phyloP scores from a whole-genome alignment of 805 yeast genomes.

The Kazachstania kunashirensis region DNA sequence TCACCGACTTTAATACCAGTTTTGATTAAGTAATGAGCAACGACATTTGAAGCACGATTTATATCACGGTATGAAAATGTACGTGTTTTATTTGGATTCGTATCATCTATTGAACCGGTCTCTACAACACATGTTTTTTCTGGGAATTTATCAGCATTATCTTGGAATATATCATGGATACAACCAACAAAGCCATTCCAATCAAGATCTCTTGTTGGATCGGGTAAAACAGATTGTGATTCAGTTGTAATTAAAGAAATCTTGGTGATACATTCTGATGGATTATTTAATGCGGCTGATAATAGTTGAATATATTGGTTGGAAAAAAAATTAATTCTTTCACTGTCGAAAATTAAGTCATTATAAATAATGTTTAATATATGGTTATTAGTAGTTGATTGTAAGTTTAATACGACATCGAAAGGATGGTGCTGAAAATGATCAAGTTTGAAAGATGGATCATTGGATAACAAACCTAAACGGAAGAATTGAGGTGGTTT shows the following conservation, averaged over 20 bases:
- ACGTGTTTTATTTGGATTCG: constrained; percentile 42
- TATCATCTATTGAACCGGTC: constrained; percentile 50
- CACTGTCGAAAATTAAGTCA: constrained; percentile 58
- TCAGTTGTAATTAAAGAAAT: constrained; percentile 60
- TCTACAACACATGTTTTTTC: constrained; percentile 88
- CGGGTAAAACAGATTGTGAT: constrained; percentile 60
- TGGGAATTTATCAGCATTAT: constrained; percentile 76
- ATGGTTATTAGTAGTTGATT: constrained; percentile 7
- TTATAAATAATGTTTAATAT: constrained; percentile 43
- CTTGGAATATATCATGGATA: constrained; percentile 89
- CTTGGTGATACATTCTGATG: constrained; percentile 42
- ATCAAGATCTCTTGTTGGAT: constrained; percentile 78
- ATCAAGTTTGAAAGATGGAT: constrained; percentile 31
- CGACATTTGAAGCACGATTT: constrained; percentile 84
- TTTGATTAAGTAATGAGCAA: constrained; percentile 76
- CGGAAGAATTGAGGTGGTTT: constrained; percentile 55
- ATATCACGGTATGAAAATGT: constrained; percentile 79
- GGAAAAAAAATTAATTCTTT: constrained; percentile 57
- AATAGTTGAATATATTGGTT: constrained; percentile 62
- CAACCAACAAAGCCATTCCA: constrained; percentile 92
- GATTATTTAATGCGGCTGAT: constrained; percentile 29
- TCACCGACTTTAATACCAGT: constrained; percentile 85
- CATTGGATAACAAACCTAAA: constrained; percentile 32
- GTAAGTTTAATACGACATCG: constrained; percentile 35
- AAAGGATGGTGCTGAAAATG: constrained; percentile 33